Conservation (phyloP, 2,329 filamentous ascomycete species). For the Phaeosphaeria sp. region DNA sequence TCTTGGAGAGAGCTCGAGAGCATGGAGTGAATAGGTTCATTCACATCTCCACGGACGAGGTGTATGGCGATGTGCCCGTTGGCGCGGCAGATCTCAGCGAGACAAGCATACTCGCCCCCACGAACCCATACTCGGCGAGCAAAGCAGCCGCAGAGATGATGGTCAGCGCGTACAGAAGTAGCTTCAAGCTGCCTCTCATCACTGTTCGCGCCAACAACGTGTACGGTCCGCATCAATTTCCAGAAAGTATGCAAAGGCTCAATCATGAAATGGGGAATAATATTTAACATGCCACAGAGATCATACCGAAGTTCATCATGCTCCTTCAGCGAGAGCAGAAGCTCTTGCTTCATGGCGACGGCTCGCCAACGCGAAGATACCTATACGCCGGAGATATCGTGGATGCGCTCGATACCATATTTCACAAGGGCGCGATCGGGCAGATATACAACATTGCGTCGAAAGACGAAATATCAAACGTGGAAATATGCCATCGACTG, state of each 20-base stretch:
- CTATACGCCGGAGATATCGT: slow-evolving; percentile 81
- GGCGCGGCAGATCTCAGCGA: slow-evolving; percentile 76
- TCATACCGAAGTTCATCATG: slow-evolving; percentile 82
- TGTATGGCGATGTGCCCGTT: slow-evolving; percentile 80
- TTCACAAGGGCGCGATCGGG: slow-evolving; percentile 76
- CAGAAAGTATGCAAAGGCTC: slow-evolving; percentile 68
- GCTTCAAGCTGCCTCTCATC: slow-evolving; percentile 80
- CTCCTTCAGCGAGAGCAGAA: slow-evolving; percentile 71
- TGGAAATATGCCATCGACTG: slow-evolving; percentile 70
- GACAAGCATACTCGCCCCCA: slow-evolving; percentile 76
- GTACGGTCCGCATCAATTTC: slow-evolving; percentile 84
- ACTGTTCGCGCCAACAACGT: slow-evolving; percentile 86
- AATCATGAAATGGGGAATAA: background rate
- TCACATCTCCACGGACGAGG: slow-evolving; percentile 85
- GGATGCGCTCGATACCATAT: slow-evolving; percentile 82
- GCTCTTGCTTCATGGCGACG: slow-evolving; percentile 78
- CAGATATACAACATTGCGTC: slow-evolving; percentile 86
- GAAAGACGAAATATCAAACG: slow-evolving; percentile 77
- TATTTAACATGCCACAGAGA: slow-evolving; percentile 62
- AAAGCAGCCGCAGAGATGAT: slow-evolving; percentile 86
- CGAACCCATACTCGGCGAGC: slow-evolving; percentile 81
- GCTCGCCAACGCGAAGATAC: slow-evolving; percentile 76
- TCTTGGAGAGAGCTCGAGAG: slow-evolving; percentile 78
- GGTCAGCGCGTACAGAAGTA: slow-evolving; percentile 85
- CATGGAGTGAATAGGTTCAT: slow-evolving; percentile 76